Evolutionary conservation across 2,329 filamentous ascomycete species (phyloP), one percentile per base, ranked within the genome.

Genomic region (Stemphylium lycopersici): DNA sequence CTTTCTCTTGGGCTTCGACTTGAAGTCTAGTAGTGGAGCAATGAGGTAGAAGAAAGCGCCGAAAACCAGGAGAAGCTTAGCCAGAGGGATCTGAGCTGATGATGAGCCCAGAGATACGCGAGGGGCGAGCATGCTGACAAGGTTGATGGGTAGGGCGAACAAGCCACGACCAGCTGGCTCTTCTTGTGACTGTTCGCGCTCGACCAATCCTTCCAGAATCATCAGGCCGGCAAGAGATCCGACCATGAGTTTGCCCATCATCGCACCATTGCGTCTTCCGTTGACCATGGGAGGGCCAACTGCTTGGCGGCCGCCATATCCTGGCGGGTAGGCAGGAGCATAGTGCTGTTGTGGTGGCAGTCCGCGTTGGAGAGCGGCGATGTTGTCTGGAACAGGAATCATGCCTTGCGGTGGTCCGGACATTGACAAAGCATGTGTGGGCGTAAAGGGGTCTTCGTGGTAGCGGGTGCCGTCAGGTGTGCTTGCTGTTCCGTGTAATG

Each of bases 141-240:
- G 52, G 37, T 73, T 66, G 54, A 77, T 57, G 4, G 80, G 80
- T 3, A 79, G 56, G 22, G 78, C 76, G 50, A 77, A 77, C 5
- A 81, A 68, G 15, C 77, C 77, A 34, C 73, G 72, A 31, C 70
- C 74, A 26, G 70, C 71, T 12, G 77, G 66, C 34, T 75, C 71
- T 42, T 76, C 70, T 50, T 69, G 87, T 41, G 81, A 83, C 65
- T 85, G 84, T 71, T 85, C 84, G 33, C 76, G 72, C 63, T 87
- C 78, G 70, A 89, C 84, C 50, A 93, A 81, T 1, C 91, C 91
- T 76, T 97, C 92, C 63, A 96, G 78, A 31, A 97, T 83, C 93
- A 98, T 96, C 15, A 98, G 80, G 12, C 91, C 92, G 20, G 93
- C 93, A 55, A 98, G 83, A 15, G 93, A 93, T 37, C 93, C 93